phyloP scores from a whole-genome alignment of 805 yeast genomes.

The Kluyveromyces aestuarii region DNA sequence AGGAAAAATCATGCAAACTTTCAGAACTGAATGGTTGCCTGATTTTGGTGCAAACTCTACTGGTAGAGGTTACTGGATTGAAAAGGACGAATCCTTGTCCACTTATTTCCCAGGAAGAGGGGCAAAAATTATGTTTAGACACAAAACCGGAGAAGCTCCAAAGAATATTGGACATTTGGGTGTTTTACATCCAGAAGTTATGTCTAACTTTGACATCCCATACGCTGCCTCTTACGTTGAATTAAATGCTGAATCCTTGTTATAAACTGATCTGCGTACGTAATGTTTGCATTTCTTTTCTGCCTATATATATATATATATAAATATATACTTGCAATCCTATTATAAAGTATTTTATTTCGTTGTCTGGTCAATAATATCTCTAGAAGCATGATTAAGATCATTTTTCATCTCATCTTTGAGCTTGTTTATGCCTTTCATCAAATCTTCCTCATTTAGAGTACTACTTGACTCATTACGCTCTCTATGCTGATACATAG shows the following conservation, averaged over 20 bases:
- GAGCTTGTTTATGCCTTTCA: conserved; percentile 2
- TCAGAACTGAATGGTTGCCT: conserved; percentile 79
- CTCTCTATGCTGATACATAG: conserved; percentile 17
- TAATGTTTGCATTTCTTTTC: not conserved
- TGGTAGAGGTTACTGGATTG: conserved; percentile 81
- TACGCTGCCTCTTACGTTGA: conserved; percentile 90
- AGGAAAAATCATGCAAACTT: conserved; percentile 92
- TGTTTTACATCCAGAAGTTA: conserved; percentile 91
- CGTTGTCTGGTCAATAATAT: not conserved
- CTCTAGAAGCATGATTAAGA: conserved; percentile 1
- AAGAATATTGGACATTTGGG: conserved; percentile 76
- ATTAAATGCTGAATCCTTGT: conserved; percentile 79
- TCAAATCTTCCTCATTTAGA: conserved; percentile 8
- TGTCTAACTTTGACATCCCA: conserved; percentile 79
- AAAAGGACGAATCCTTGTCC: conserved; percentile 53
- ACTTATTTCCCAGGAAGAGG: conserved; percentile 97
- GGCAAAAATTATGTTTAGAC: conserved; percentile 74
- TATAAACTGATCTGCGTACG: conserved; percentile 31
- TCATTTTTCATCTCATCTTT: not conserved
- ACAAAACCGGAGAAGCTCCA: conserved; percentile 46
- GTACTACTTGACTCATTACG: conserved; percentile 8
- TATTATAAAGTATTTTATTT: not conserved
- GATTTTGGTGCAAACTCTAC: conserved; percentile 35
- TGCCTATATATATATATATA: not conserved
- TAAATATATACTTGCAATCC: conserved; percentile 2